Evolutionary conservation across 2,329 filamentous ascomycete species (phyloP).

Genomic region (Pseudocercospora vitis): DNA sequence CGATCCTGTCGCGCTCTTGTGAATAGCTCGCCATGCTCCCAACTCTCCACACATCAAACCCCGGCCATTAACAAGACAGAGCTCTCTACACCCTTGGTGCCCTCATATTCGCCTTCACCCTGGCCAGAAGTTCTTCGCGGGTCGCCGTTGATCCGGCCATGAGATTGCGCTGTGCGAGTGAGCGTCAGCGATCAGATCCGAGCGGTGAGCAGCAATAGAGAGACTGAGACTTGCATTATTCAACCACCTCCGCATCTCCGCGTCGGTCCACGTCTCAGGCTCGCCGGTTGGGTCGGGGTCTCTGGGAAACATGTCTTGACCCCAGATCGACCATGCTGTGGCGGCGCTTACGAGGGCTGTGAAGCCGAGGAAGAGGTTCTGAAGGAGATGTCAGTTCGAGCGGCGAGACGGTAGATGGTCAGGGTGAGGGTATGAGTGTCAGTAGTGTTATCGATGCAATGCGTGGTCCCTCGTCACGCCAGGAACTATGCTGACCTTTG

Average conservation of each 20-base stretch:
- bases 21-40: too few species aligned
- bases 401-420: too few species aligned
- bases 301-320: conserved; percentile 76
- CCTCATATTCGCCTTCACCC: conserved; percentile 68
- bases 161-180: conserved; percentile 57
- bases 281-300: conserved; percentile 75
- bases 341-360: conserved; percentile 78
- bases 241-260: conserved; percentile 80
- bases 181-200: conserved; percentile 13
- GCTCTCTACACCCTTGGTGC: conserved; percentile 37
- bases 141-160: conserved; percentile 60
- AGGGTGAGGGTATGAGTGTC: conserved; percentile 5
- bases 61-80: background rate
- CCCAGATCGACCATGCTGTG: conserved; percentile 82
- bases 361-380: conserved; percentile 62
- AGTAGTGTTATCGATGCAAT: background rate
- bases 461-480: background rate
- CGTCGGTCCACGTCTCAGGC: conserved; percentile 70
- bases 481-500: conserved; percentile 38
- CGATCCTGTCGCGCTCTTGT: too few species aligned
- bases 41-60: too few species aligned
- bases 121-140: conserved; percentile 64
- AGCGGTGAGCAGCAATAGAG: background rate
- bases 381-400: background rate
- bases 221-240: conserved; percentile 61